phyloP scores from a whole-genome alignment of 306 rosid species.

The Ormosia emarginata region DNA sequence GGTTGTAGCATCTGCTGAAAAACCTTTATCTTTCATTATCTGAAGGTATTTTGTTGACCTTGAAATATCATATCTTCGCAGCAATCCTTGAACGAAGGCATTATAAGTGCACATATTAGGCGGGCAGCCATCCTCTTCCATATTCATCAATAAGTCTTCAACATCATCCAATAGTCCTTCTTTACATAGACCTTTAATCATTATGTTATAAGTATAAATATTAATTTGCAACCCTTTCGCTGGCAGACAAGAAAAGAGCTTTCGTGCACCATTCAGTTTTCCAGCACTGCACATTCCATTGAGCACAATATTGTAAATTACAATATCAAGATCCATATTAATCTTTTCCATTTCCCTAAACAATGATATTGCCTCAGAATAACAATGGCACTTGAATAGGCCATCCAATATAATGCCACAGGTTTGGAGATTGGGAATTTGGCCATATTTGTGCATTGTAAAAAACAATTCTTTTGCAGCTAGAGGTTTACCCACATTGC shows the following conservation, averaged over 20 bases:
- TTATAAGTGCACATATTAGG: not conserved
- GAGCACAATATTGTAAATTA: not conserved
- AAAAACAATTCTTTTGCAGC: conserved; percentile 1
- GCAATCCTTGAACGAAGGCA: not conserved
- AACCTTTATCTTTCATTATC: too few relatives aligned
- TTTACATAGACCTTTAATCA: not conserved
- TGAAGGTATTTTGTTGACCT: too few relatives aligned
- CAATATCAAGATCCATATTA: not conserved
- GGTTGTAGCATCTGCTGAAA: too few relatives aligned
- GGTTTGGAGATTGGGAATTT: not conserved
- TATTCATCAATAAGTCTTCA: not conserved
- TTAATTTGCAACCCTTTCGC: not conserved
- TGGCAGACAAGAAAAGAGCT: not conserved
- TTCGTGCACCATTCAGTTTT: not conserved
- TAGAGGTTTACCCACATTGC: not conserved
- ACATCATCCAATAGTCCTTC: not conserved
- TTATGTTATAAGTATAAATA: not conserved
- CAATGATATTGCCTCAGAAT: conserved; percentile 4
- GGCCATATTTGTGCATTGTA: conserved; percentile 11
- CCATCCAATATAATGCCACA: conserved; percentile 1
- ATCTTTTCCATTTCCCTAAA: not conserved
- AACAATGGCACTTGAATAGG: not conserved
- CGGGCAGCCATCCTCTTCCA: not conserved
- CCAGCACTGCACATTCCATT: not conserved
- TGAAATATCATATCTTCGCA: too few relatives aligned